A percentile compares a stretch with the other conserved stretches of the same genome.
Conservation (phyloP, 1,284 basidiomycete species). For the Naganishia sp. region DNA sequence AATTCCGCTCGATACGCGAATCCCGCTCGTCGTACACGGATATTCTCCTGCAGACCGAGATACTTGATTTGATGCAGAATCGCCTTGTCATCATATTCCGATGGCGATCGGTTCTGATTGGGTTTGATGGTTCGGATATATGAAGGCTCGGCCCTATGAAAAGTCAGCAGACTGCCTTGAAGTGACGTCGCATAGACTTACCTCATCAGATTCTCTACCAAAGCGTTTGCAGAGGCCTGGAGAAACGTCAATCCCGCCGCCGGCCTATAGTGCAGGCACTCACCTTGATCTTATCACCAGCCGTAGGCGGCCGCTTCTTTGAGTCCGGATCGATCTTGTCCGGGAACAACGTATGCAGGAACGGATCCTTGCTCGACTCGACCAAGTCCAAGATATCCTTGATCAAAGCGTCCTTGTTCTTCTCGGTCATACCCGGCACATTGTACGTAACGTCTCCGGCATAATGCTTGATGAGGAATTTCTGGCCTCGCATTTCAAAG, state of each 20-base stretch:
- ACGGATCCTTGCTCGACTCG: conserved; percentile 73
- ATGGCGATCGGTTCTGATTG: conserved; percentile 90
- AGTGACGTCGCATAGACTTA: background rate
- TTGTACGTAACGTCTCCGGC: conserved; percentile 99
- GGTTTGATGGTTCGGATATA: conserved; percentile 99
- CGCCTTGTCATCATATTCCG: conserved; percentile 91
- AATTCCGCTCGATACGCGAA: conserved; percentile 89
- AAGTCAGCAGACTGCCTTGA: conserved; percentile 1
- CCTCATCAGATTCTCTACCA: conserved; percentile 68
- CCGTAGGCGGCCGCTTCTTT: conserved; percentile 97
- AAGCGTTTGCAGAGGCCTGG: conserved; percentile 83
- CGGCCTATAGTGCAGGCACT: conserved; percentile 32
- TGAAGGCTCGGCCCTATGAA: conserved; percentile 67
- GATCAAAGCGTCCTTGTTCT: conserved; percentile 96
- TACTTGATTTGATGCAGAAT: conserved; percentile 99
- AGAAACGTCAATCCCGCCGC: background rate
- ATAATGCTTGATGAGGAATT: conserved; percentile 91
- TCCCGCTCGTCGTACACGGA: conserved; percentile 92
- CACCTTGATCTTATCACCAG: conserved; percentile 96
- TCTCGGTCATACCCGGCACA: conserved; percentile 97
- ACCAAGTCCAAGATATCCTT: conserved; percentile 94
- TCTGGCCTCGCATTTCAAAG: conserved; percentile 86
- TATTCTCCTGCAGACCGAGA: conserved; percentile 97
- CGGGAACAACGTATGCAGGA: conserved; percentile 87
- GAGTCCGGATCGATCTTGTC: conserved; percentile 93